Evolutionary conservation across 495 filamentous ascomycete genomes (phyloP), one percentile per base, ranked within the genome.

Genomic region (Pseudoneurospora amorphoporcata): DNA sequence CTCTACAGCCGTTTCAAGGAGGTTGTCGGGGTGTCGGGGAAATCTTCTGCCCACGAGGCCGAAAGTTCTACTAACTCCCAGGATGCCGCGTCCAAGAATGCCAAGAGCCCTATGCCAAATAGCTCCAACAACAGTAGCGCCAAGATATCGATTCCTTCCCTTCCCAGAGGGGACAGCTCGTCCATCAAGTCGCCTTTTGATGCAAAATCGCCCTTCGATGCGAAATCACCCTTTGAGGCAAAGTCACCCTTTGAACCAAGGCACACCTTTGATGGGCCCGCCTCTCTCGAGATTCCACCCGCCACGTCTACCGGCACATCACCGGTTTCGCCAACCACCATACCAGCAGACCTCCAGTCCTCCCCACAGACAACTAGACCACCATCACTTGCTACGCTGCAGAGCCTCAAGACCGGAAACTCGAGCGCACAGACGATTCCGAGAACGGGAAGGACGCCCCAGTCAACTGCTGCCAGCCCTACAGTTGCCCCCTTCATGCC

Each of bases 1-100:
- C 78, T 98, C 17, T 97, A 97, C 79, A 94, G 85, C 83, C 89
- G 92, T 19, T 85, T 97, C 77, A 88, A 88, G 79, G 92, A 90
- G 41, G 93, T 89, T 0, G 93, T 97, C 40, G 89, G 90, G 2
- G 92, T 77, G 17, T 82, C 85, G 42, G 88, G 87, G 69, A 92
- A 90, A 76, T 88, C 90, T 72, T 86, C 88, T 9, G 81, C 75
- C 61, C 73, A 79, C 23, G 82, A 83, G 65, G 75, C 70, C 47
- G 80, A 80, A 39, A 82, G 85, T 75, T 65, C 53, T 8, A 75
- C 70, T 42, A 77, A 73, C 10, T 68, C 65, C 41, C 74, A 78
- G 6, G 84, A 87, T 74, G 74, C 74, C 68, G 69, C 73, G 14
- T 79, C 82, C 3, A 80, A 77, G 12, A 77, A 76, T 8, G 29